These are phyloP conservation scores for Elsinoe batatas DNA, from an alignment of 2,329 filamentous ascomycete species.

Conservation along the genomic window DNA sequence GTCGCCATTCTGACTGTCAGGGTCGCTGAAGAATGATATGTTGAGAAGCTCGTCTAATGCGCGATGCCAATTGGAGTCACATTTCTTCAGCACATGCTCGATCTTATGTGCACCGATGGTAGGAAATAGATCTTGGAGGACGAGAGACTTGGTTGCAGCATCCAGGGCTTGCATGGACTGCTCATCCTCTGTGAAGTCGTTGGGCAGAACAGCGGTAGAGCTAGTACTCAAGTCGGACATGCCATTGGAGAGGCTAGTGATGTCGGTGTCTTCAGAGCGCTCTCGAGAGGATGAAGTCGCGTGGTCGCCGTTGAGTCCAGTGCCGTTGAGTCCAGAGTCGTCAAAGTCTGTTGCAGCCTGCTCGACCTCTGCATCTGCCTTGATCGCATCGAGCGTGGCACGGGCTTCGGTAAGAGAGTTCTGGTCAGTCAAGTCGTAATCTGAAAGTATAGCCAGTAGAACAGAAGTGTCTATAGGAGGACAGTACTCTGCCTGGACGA, in stretches of 20 bases:
- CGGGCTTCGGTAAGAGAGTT: slow-evolving; percentile 46
- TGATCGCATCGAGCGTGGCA: slow-evolving; percentile 54
- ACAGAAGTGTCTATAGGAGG: slow-evolving; percentile 67
- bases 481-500: slow-evolving; percentile 56
- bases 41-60: slow-evolving; percentile 76
- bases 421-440: slow-evolving; percentile 55
- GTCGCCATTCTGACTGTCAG: slow-evolving; percentile 40
- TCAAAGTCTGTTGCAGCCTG: slow-evolving; percentile 65
- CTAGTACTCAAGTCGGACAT: slow-evolving; percentile 30
- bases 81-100: slow-evolving; percentile 56
- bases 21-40: slow-evolving; percentile 64
- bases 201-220: slow-evolving; percentile 16
- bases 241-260: slow-evolving; percentile 40
- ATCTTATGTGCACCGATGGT: slow-evolving; percentile 56
- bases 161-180: slow-evolving; percentile 36
- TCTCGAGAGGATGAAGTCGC: slow-evolving; percentile 8
- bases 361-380: slow-evolving; percentile 52
- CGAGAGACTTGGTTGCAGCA: slow-evolving; percentile 51
- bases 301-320: slow-evolving; percentile 27
- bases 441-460: slow-evolving; percentile 63
- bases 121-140: slow-evolving; percentile 63
- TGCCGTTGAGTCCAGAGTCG: slow-evolving; percentile 53
- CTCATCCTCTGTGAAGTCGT: slow-evolving; percentile 19
- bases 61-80: slow-evolving; percentile 53
- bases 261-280: slow-evolving; percentile 40